Evolutionary conservation across 257 asterid genomes (phyloP), one percentile per base, ranked within the genome.

Genomic region (Echites panduratus): DNA sequence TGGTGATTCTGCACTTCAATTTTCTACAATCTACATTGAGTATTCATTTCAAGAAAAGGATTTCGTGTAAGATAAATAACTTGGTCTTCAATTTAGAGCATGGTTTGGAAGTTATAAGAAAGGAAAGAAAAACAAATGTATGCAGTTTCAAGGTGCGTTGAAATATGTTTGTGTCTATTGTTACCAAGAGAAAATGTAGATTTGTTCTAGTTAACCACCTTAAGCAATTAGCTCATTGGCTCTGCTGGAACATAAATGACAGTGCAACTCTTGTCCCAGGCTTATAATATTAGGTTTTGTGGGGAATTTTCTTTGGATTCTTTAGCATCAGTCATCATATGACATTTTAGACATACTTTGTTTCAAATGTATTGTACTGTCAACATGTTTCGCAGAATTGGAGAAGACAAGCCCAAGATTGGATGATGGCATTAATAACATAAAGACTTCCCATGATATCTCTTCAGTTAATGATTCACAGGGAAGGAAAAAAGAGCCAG

Each of bases 391-490:
- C 76, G 78, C 88, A 88, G 97, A 80, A 58, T 69, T 50, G 41
- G 86, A 84, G 66, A 66, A 79, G 17, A 72, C 87, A 16, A 81
- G 70, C 56, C 58, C 74, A 48, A 85, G 76, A 81, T 68, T 83
- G 58, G 75, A 70, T 22, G 83, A 83, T 64, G 88, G 71, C 72
- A 68, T 41, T 29, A 65, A 75, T 71, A 70, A 74, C 49, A 56
- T 54, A 20, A 82, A 77, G 75, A 70, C 50, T 67, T 78, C 87
- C 22, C 75, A 70, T 71, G 78, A 75, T 43, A 81, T 78, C 72
- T 79, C 79, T 71, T 75, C 84, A 71, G 76, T 69, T 79, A 68
- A 64, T 62, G 70, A 68, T 78, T 73, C 89, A 78, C 85, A 74
- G 76, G 85, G 84, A 75, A 66, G 29, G 63, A 52, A 76, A 67